These are phyloP conservation scores for Leccinum subgranulosum DNA, from an alignment of 768 basidiomycete genomes.

Conservation along the genomic window DNA sequence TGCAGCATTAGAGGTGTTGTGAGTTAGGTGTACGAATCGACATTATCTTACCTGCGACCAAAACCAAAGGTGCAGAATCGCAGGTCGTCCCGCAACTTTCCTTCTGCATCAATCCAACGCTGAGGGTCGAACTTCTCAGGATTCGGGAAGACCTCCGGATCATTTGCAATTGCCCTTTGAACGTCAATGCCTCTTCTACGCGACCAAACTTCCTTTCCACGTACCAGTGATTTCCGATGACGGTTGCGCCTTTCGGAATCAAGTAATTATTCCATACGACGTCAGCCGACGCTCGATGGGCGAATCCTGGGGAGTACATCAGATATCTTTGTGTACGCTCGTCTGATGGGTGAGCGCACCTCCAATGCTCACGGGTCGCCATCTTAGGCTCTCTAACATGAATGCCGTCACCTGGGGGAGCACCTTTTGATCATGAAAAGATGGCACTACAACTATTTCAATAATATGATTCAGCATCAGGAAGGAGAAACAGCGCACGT, in stretches of 20 bases:
- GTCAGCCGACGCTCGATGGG: constrained; percentile 60
- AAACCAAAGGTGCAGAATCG: constrained; percentile 9
- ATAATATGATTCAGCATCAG: not conserved
- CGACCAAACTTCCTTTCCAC: not conserved
- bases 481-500: constrained; percentile 8
- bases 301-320: constrained; percentile 43
- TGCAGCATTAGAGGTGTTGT: not conserved
- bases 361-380: constrained; percentile 35
- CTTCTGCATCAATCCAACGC: constrained; percentile 3
- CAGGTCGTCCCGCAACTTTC: constrained; percentile 5
- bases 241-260: constrained; percentile 30
- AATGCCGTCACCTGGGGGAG: constrained; percentile 38
- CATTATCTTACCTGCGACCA: constrained; percentile 8
- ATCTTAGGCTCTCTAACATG: constrained; percentile 34
- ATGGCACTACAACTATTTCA: constrained; percentile 29
- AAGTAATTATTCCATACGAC: constrained; percentile 38
- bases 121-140: constrained; percentile 12
- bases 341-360: constrained; percentile 13
- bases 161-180: constrained; percentile 11
- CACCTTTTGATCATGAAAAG: constrained; percentile 32
- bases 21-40: not conserved
- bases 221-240: constrained; percentile 13
- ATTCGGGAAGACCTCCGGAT: constrained; percentile 8
- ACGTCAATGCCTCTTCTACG: not conserved
- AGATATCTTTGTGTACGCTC: not conserved